Conservation (phyloP, 768 basidiomycete genomes). For the Russula emetica region DNA sequence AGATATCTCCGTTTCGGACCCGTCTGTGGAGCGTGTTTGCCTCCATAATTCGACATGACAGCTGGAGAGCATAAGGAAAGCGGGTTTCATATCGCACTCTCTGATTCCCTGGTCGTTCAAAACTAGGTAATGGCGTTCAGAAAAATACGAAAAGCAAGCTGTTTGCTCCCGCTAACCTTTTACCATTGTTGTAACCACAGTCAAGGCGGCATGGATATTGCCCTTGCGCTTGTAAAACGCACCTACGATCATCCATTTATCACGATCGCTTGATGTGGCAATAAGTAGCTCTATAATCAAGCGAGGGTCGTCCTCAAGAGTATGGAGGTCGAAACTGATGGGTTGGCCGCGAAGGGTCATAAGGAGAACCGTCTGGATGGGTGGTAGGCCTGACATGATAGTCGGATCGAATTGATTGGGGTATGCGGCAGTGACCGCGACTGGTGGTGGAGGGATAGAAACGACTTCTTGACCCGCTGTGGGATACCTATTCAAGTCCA, state of each 20-base stretch:
- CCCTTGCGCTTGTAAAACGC: constrained; percentile 50
- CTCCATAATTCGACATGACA: constrained; percentile 50
- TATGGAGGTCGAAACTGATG: constrained; percentile 39
- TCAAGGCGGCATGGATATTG: constrained; percentile 43
- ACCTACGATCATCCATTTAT: constrained; percentile 53
- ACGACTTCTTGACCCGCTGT: background rate
- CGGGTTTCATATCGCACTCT: constrained; percentile 44
- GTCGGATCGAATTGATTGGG: background rate
- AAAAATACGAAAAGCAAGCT: background rate
- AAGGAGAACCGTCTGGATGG: constrained; percentile 18
- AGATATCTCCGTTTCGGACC: constrained; percentile 31
- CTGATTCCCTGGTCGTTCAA: constrained; percentile 38
- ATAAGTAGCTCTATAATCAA: constrained; percentile 47
- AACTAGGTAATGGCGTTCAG: constrained; percentile 33
- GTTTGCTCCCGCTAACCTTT: constrained; percentile 38
- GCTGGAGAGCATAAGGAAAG: constrained; percentile 49
- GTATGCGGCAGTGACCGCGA: background rate
- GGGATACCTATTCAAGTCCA: background rate
- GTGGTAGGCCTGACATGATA: constrained; percentile 17
- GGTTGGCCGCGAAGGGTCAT: constrained; percentile 22
- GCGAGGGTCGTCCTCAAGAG: constrained; percentile 43
- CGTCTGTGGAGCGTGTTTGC: constrained; percentile 30
- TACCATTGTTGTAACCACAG: constrained; percentile 44
- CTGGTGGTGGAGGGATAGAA: background rate
- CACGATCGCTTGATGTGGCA: constrained; percentile 43